phyloP scores from a whole-genome alignment of 2,329 filamentous ascomycete species.

The Diaporthe citri region DNA sequence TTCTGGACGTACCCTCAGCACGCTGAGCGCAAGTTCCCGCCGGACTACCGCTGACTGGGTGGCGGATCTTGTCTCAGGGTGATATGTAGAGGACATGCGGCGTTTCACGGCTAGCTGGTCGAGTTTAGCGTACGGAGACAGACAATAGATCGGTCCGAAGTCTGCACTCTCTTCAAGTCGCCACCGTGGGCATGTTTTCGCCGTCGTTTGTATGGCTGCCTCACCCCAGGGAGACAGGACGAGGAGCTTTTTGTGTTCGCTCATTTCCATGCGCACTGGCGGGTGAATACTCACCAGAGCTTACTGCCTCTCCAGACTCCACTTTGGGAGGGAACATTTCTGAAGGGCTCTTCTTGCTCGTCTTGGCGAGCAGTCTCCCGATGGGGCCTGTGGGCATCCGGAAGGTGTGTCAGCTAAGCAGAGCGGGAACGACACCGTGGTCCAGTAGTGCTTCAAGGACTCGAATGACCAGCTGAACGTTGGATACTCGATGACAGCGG shows the following conservation, averaged over 20 bases:
- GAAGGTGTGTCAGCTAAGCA: no score
- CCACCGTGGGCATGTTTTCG: conserved; percentile 52
- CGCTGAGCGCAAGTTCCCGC: conserved; percentile 54
- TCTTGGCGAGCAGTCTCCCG: no score
- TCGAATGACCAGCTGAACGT: conserved; percentile 88
- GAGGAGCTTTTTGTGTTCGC: no score
- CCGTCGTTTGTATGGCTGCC: conserved; percentile 59
- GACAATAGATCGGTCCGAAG: not conserved
- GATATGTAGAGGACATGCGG: no score
- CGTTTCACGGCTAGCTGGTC: not conserved
- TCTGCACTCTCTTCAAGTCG: no score
- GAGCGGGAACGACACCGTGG: no score
- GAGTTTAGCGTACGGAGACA: not conserved
- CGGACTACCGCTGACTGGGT: conserved; percentile 36
- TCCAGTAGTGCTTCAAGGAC: conserved; percentile 93
- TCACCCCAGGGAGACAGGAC: conserved; percentile 50
- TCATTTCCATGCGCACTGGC: no score
- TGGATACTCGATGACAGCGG: conserved; percentile 89
- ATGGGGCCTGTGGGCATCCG: no score
- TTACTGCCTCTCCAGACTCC: no score
- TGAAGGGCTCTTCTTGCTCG: no score
- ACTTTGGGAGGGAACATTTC: no score
- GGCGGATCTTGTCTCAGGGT: not conserved
- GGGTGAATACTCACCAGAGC: no score
- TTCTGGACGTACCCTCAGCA: conserved; percentile 58